Percentiles rank a stretch among this genome's conserved stretches.
Conservation (phyloP, 495 filamentous ascomycete genomes). For the Talaromyces wortmannii region DNA sequence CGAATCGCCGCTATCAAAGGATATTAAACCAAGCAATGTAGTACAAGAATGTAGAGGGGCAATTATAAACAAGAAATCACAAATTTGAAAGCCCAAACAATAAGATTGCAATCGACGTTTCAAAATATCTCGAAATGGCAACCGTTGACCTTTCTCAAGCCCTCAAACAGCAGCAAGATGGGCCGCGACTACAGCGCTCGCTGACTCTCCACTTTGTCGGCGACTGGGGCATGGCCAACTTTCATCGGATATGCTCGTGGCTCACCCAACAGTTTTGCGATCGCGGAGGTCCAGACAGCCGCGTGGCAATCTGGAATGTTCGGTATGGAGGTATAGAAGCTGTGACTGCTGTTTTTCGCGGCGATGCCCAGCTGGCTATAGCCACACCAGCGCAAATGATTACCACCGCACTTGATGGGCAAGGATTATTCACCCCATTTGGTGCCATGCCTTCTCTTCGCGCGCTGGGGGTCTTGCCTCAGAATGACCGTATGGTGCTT, state of each 20-base stretch:
- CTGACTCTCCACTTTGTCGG: constrained; percentile 5
- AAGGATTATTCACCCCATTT: neutral
- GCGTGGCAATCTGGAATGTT: neutral
- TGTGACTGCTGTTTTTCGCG: neutral
- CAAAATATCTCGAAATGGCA: neutral
- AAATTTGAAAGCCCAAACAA: too few species aligned
- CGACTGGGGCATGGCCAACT: constrained; percentile 7
- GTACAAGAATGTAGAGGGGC: too few species aligned
- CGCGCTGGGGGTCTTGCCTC: constrained; percentile 4
- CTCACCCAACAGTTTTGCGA: constrained; percentile 8
- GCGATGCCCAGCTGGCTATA: constrained; percentile 1
- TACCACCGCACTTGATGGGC: neutral
- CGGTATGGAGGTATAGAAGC: neutral
- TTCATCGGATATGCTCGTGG: constrained; percentile 7
- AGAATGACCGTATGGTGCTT: constrained; percentile 5
- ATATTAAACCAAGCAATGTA: too few species aligned
- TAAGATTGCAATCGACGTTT: neutral
- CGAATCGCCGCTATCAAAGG: too few species aligned
- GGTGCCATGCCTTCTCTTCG: constrained; percentile 2
- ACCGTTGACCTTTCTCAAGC: neutral
- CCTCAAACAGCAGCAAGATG: neutral
- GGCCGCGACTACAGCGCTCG: neutral
- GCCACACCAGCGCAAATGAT: constrained; percentile 1
- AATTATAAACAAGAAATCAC: too few species aligned
- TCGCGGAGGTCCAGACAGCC: constrained; percentile 4